A percentile compares a stretch with the other conserved stretches of the same genome.
These are phyloP conservation scores for Plasmodium blacklocki DNA, from an alignment of 169 alveolate genomes.

Conservation along the genomic window DNA sequence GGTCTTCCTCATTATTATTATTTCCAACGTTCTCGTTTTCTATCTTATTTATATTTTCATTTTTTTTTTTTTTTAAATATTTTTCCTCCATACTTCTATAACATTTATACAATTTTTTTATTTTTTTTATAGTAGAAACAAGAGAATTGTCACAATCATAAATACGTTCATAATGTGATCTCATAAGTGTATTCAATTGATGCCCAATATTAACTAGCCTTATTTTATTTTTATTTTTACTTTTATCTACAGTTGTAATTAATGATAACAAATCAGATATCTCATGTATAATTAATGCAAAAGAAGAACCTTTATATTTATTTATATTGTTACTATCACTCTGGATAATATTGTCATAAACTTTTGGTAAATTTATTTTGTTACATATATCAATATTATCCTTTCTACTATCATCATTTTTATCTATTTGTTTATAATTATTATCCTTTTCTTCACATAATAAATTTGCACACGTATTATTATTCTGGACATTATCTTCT, in stretches of 20 bases:
- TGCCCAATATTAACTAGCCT: slow-evolving; percentile 29
- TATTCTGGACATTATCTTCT: background rate
- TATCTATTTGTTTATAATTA: background rate
- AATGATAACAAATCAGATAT: slow-evolving; percentile 24
- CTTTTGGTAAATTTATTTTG: too few species aligned
- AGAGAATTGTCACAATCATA: slow-evolving; percentile 19
- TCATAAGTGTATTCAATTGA: slow-evolving; percentile 22
- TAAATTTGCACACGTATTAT: too few species aligned
- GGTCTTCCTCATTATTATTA: background rate
- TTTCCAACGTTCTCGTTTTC: background rate
- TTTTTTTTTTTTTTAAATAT: background rate
- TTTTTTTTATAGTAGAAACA: slow-evolving; percentile 13
- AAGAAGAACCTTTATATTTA: slow-evolving; percentile 10
- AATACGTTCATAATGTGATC: slow-evolving; percentile 31
- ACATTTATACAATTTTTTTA: slow-evolving; percentile 15
- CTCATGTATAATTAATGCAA: slow-evolving; percentile 32
- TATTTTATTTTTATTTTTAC: slow-evolving; percentile 29
- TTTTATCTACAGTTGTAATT: slow-evolving; percentile 16
- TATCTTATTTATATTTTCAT: background rate
- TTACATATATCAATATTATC: too few species aligned
- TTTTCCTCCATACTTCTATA: slow-evolving; percentile 13
- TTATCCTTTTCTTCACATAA: background rate
- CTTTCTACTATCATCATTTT: background rate
- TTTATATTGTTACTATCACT: background rate
- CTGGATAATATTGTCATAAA: too few species aligned